Evolutionary conservation across 495 filamentous ascomycete genomes (phyloP).

Genomic region (Acidomyces sp.): DNA sequence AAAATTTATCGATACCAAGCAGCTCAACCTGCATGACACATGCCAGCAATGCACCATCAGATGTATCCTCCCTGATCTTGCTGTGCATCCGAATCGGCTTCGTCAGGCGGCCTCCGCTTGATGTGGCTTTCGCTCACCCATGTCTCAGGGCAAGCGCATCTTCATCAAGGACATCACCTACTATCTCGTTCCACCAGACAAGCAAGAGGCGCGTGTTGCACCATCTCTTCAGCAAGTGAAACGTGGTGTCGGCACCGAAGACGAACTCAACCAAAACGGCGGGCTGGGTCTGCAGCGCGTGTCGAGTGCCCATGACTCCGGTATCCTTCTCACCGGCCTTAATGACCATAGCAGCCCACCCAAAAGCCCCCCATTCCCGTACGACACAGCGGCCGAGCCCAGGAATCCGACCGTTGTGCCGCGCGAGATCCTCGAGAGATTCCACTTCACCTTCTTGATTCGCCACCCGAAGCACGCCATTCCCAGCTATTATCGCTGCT

Average conservation of each 20-base stretch:
- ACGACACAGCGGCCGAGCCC: slow-evolving; percentile 41
- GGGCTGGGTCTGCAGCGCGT: slow-evolving; percentile 19
- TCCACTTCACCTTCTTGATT: slow-evolving; percentile 96
- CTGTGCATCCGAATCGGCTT: background rate
- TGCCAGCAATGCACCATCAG: background rate
- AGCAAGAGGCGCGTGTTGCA: slow-evolving; percentile 53
- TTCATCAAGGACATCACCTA: slow-evolving; percentile 98
- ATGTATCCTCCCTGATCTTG: background rate
- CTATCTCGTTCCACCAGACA: slow-evolving; percentile 66
- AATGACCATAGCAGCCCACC: slow-evolving; percentile 20
- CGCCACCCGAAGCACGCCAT: slow-evolving; percentile 79
- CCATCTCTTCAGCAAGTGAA: slow-evolving; percentile 51
- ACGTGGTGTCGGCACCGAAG: slow-evolving; percentile 47
- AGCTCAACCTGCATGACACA: background rate
- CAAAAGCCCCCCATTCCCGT: slow-evolving; percentile 39
- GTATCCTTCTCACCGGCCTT: slow-evolving; percentile 16
- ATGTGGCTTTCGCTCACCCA: slow-evolving; percentile 19
- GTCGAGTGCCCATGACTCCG: slow-evolving; percentile 8
- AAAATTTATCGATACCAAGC: too few relatives aligned
- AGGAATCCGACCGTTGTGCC: slow-evolving; percentile 81
- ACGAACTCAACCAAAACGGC: slow-evolving; percentile 21
- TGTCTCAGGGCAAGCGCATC: slow-evolving; percentile 56
- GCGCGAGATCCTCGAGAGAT: slow-evolving; percentile 47
- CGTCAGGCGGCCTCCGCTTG: background rate
- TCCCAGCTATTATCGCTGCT: slow-evolving; percentile 89